Conservation (phyloP, 2,329 filamentous ascomycete genomes). For the Aspergillus pseudoterreus region DNA sequence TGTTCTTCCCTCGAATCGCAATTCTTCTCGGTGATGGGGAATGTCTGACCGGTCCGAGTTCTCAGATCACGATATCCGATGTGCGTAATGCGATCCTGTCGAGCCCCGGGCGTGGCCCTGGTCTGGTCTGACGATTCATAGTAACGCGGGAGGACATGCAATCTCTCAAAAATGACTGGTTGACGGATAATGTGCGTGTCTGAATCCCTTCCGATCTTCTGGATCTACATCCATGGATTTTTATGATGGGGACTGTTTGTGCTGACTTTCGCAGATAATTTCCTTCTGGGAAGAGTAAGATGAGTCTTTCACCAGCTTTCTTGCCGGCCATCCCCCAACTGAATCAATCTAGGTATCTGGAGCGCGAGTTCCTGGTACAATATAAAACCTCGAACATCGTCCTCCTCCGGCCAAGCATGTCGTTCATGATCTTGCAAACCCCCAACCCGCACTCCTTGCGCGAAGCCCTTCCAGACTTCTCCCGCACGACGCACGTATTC, state of each 20-base stretch:
- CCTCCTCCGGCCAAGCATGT: constrained; percentile 88
- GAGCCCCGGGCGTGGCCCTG: background rate
- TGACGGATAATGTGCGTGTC: constrained; percentile 80
- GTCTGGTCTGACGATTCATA: constrained; percentile 34
- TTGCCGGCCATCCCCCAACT: background rate
- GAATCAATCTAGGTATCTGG: constrained; percentile 60
- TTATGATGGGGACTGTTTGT: constrained; percentile 3
- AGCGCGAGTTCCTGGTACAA: constrained; percentile 76
- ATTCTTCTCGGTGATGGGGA: background rate
- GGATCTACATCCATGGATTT: too few species aligned
- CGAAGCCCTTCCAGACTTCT: constrained; percentile 76
- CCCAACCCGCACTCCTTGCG: constrained; percentile 54
- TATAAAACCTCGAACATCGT: constrained; percentile 83
- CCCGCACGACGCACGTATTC: constrained; percentile 82
- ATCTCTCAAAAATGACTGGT: constrained; percentile 85
- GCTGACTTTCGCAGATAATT: constrained; percentile 63
- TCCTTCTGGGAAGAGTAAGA: constrained; percentile 94
- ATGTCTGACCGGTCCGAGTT: constrained; percentile 12
- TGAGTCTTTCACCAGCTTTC: background rate
- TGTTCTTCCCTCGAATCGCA: background rate
- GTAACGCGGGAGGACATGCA: constrained; percentile 89
- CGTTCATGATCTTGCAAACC: constrained; percentile 81
- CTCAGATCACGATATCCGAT: constrained; percentile 61
- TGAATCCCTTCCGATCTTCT: background rate
- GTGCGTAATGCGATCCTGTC: constrained; percentile 42